Evolutionary conservation across 768 basidiomycete genomes (phyloP).

Genomic region (Lyophyllum decastes): DNA sequence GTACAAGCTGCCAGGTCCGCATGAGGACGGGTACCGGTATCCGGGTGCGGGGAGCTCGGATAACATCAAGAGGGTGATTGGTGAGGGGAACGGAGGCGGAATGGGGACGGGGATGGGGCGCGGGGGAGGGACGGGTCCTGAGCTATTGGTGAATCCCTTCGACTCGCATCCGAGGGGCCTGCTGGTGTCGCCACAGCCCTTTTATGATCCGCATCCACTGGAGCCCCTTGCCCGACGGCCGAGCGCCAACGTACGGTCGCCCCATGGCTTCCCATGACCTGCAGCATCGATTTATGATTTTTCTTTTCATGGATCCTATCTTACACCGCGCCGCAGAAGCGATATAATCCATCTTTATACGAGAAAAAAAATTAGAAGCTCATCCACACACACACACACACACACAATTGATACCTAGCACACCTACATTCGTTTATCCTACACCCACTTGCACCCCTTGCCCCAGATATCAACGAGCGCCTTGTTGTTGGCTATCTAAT

Average conservation of each 20-base stretch:
- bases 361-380: background rate
- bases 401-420: background rate
- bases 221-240: constrained; percentile 36
- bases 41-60: background rate
- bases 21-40: constrained; percentile 9
- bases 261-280: background rate
- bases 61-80: background rate
- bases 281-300: background rate
- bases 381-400: background rate
- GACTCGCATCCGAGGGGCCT: constrained; percentile 4
- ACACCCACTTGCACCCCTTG: background rate
- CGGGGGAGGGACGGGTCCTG: background rate
- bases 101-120: constrained; percentile 3
- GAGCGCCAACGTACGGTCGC: constrained; percentile 21
- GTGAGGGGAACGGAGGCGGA: background rate
- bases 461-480: background rate
- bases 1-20: constrained; percentile 41
- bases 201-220: constrained; percentile 35
- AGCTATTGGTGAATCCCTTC: background rate
- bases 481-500: constrained; percentile 15
- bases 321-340: constrained; percentile 4
- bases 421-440: constrained; percentile 15
- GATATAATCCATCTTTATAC: background rate
- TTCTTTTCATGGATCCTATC: constrained; percentile 7
- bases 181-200: constrained; percentile 19